phyloP scores from a whole-genome alignment of 139 green algal genomes.

The Eudorina sp. region DNA sequence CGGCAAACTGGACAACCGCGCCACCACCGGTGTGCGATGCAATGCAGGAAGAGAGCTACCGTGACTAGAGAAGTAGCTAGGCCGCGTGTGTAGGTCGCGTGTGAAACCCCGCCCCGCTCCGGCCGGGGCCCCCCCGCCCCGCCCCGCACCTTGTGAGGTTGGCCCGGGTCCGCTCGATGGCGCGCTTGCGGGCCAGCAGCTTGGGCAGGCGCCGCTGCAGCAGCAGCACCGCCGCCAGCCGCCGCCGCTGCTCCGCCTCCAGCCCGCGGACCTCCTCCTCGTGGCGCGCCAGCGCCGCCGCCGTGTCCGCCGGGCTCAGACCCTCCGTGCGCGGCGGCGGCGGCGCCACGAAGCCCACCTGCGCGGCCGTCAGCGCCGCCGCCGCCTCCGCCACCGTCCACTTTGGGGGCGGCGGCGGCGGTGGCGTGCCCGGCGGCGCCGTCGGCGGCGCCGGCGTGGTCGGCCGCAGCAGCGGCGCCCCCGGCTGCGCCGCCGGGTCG shows the following conservation, averaged over 20 bases:
- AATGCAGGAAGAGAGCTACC: too few species aligned
- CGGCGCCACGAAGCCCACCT: constrained; percentile 30
- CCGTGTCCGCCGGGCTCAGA: constrained; percentile 32
- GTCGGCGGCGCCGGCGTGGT: background rate
- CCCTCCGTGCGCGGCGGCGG: constrained; percentile 34
- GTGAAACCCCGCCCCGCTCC: too few species aligned
- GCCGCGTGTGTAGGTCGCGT: too few species aligned
- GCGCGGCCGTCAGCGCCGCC: constrained; percentile 1
- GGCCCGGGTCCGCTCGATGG: constrained; percentile 12
- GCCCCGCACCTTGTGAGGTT: constrained; percentile 7
- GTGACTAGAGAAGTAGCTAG: too few species aligned
- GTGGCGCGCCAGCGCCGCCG: background rate
- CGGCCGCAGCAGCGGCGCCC: background rate
- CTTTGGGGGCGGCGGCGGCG: background rate
- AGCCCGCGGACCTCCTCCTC: background rate
- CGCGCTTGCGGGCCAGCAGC: constrained; percentile 54
- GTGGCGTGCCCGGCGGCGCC: background rate
- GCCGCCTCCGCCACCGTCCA: constrained; percentile 41
- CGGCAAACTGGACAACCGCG: too few species aligned
- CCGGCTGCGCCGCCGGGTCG: background rate
- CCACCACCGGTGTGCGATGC: too few species aligned
- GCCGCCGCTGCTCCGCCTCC: constrained; percentile 28
- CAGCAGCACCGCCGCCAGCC: constrained; percentile 56
- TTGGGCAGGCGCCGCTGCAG: constrained; percentile 69
- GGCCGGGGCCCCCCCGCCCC: background rate